Evolutionary conservation across 768 basidiomycete genomes (phyloP), one percentile per base, ranked within the genome.

Genomic region (Mycena metata): DNA sequence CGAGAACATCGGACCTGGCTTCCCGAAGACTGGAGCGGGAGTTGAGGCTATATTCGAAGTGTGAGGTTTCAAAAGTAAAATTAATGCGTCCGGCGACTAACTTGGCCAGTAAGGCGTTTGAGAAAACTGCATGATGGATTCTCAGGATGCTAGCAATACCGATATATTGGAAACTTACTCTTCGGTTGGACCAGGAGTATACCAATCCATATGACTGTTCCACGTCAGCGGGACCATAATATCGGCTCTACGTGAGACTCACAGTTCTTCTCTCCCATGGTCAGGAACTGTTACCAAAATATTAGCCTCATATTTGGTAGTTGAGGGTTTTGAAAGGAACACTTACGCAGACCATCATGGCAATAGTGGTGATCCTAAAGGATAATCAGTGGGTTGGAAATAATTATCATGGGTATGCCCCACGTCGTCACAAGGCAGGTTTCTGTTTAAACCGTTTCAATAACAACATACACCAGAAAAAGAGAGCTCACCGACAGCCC

Each of bases 351-450:
- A 55, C 42, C 52, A 63, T 9, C 51, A 63, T 63, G 30, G 23
- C 21, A 15, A 55, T 54, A 5, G 62, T 63, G 5, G 62, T 63
- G 30, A 63, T 15, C 23, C 62, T 63, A 39, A n/a, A 46, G 21
- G 30, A n/a, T 15, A 3, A 15, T 43, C 16, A 39, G 42, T 35
- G 6, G 35, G 42, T 45, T 21, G 42, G 19, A 3, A 16, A 54
- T 45, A 6, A 19, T 21, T 41, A 35, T 2, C 10, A 33, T 24
- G 36, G 36, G 36, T 16, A 19, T 0, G 2, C 12, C 42, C 24
- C 43, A 63, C 62, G 62, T 63, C 21, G 62, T 63, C 33, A 63
- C 62, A 55, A 63, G 42, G 50, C 62, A 63, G 1, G 62, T 63
- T 46, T 63, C 62, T 63, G 41, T 12, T 54, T 12, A 21, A 7